phyloP scores from a whole-genome alignment of 148 eudicot species.

The Rhododendron mucronatum region DNA sequence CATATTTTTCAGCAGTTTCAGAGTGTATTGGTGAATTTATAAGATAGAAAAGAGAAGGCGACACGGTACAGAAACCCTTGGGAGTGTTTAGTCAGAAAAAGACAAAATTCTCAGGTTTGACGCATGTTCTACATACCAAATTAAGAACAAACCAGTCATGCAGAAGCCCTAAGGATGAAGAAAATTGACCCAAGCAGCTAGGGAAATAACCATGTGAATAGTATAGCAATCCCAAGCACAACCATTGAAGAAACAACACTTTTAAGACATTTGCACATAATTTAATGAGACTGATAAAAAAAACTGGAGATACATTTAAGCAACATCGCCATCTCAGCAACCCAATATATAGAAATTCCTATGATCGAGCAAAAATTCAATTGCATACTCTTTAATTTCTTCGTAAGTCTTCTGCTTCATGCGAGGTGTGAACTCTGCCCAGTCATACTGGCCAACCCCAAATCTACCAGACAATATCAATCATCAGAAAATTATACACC shows the following conservation, averaged over 20 bases:
- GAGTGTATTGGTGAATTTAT: not conserved
- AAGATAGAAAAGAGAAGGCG: not conserved
- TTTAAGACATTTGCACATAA: not conserved
- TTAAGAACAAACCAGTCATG: not conserved
- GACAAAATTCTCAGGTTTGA: not conserved
- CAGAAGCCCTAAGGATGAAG: not conserved
- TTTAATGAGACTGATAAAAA: not conserved
- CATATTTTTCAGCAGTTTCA: not conserved
- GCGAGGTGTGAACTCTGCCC: conserved; percentile 83
- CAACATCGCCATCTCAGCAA: not conserved
- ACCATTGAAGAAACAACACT: not conserved
- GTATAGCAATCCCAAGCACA: not conserved
- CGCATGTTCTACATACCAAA: not conserved
- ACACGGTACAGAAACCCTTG: not conserved
- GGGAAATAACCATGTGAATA: not conserved
- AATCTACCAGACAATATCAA: conserved; percentile 40
- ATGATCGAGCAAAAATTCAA: not conserved
- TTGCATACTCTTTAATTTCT: conserved; percentile 73
- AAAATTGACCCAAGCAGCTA: not conserved
- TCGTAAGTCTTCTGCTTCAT: conserved; percentile 88
- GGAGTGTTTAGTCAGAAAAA: not conserved
- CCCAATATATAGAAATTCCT: not conserved
- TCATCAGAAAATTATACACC: not conserved
- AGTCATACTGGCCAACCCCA: conserved; percentile 84
- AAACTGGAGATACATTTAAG: not conserved